Conservation (phyloP, 306 rosid genomes). For the Prunus salicina region DNA sequence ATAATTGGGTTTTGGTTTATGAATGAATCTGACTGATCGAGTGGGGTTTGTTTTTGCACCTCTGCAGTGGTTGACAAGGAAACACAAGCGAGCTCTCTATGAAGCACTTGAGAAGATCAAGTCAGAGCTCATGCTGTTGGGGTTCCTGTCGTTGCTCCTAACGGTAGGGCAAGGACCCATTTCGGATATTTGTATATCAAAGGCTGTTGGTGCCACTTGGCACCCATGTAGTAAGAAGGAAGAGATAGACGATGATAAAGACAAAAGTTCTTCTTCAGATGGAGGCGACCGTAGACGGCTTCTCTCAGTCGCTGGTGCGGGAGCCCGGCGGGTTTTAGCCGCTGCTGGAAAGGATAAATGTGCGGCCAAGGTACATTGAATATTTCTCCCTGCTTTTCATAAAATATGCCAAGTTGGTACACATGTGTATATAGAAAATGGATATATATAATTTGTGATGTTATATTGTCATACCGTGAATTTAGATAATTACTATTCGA, state of each 20-base stretch:
- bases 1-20: too few relatives aligned
- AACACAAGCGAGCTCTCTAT: slow-evolving; percentile 54
- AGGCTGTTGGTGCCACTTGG: slow-evolving; percentile 57
- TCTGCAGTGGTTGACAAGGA: slow-evolving; percentile 71
- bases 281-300: slow-evolving; percentile 31
- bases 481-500: not conserved
- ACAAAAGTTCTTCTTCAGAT: not conserved
- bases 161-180: slow-evolving; percentile 59
- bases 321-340: slow-evolving; percentile 52
- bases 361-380: slow-evolving; percentile 31
- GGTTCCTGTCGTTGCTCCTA: slow-evolving; percentile 73
- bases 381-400: not conserved
- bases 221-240: slow-evolving; percentile 55
- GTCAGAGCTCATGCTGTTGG: slow-evolving; percentile 84
- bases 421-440: not conserved
- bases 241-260: slow-evolving; percentile 13
- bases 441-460: not conserved
- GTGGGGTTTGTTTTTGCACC: not conserved
- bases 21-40: not conserved
- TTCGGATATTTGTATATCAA: slow-evolving; percentile 54
- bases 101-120: slow-evolving; percentile 79
- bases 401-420: not conserved
- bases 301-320: slow-evolving; percentile 2
- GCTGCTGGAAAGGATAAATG: slow-evolving; percentile 39
- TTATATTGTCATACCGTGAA: not conserved